Conservation (phyloP, 75 land plant genomes). For the Ceratopteris richardii region DNA sequence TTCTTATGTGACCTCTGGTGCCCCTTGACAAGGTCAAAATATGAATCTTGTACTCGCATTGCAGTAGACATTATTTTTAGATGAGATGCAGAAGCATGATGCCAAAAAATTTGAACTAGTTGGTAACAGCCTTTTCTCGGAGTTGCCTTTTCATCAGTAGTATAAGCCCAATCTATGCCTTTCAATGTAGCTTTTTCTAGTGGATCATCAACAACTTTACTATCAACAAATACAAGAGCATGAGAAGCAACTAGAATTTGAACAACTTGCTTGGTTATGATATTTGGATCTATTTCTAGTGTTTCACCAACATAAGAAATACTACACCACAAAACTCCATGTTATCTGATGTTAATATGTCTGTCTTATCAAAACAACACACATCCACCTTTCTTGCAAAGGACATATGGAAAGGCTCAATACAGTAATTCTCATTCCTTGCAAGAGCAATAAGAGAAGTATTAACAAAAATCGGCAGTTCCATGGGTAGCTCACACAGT, state of each 20-base stretch:
- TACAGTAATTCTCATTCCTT: constrained; percentile 86
- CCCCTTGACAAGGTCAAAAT: constrained; percentile 93
- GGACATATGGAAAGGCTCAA: constrained; percentile 95
- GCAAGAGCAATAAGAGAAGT: constrained; percentile 93
- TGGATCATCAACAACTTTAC: constrained; percentile 97
- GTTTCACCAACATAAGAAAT: constrained; percentile 32
- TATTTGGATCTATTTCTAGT: constrained; percentile 60
- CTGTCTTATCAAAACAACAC: constrained; percentile 98
- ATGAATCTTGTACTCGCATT: constrained; percentile 76
- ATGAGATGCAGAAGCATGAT: constrained; percentile 92
- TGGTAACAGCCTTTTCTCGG: constrained; percentile 64
- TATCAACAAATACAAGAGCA: constrained; percentile 93
- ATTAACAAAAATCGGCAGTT: constrained; percentile 94
- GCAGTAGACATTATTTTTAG: constrained; percentile 92
- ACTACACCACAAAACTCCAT: constrained; percentile 94
- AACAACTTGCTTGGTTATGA: constrained; percentile 42
- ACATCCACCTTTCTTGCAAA: constrained; percentile 99
- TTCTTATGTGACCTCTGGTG: constrained; percentile 94
- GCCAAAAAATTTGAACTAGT: constrained; percentile 79
- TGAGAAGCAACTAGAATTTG: constrained; percentile 86
- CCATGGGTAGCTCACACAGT: constrained; percentile 98
- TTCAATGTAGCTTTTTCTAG: constrained; percentile 96
- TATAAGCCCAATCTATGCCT: constrained; percentile 93
- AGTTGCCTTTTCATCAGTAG: constrained; percentile 92
- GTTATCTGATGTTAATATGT: constrained; percentile 96